Evolutionary conservation across 1,284 basidiomycete species (phyloP).

Genomic region (Malassezia nana): DNA sequence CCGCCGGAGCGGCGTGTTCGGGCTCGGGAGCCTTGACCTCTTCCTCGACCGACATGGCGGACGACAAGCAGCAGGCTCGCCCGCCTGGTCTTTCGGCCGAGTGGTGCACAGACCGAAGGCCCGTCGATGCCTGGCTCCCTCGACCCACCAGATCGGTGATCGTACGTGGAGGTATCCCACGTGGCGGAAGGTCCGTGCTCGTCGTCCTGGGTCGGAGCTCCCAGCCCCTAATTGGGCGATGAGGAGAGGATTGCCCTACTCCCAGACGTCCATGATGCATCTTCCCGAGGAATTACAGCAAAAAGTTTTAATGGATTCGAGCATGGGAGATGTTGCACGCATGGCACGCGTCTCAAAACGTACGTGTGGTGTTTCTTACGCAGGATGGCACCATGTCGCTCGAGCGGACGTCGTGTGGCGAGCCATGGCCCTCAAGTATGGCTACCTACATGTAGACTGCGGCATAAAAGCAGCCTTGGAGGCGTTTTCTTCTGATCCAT

Average conservation of each 20-base stretch:
- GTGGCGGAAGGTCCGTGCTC: no score
- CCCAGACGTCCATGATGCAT: background rate
- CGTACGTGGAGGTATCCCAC: no score
- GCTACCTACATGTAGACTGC: background rate
- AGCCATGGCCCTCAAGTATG: background rate
- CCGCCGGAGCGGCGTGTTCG: background rate
- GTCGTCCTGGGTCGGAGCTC: no score
- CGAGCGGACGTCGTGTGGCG: conserved; percentile 1
- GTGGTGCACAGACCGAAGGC: background rate
- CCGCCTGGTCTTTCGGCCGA: background rate
- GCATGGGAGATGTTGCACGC: background rate
- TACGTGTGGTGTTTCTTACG: background rate
- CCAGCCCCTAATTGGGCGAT: no score
- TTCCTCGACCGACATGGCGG: conserved; percentile 2
- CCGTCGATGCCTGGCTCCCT: background rate
- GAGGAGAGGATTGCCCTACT: no score
- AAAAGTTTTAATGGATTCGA: conserved; percentile 12
- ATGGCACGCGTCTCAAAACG: conserved; percentile 9
- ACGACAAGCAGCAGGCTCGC: background rate
- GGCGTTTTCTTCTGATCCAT: conserved; percentile 8
- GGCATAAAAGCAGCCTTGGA: conserved; percentile 6
- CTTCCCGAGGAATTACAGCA: conserved; percentile 23
- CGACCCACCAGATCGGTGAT: no score
- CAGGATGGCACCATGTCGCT: conserved; percentile 4
- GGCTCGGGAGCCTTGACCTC: background rate